phyloP scores from a whole-genome alignment of 306 rosid species.

The Pterocarpus santalinus region DNA sequence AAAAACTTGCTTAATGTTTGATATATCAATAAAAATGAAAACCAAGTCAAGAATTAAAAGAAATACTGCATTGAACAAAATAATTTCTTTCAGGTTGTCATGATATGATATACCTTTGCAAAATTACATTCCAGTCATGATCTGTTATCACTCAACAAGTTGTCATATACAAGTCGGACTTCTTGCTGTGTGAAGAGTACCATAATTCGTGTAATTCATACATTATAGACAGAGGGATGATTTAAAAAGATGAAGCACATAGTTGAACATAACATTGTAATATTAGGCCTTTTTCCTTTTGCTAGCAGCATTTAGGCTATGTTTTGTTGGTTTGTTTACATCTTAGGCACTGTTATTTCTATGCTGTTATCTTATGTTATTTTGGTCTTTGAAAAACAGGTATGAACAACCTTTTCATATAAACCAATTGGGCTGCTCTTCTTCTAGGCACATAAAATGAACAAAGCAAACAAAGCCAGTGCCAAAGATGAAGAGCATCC shows the following conservation, averaged over 20 bases:
- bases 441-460: constrained; percentile 72
- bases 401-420: constrained; percentile 52
- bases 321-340: not conserved
- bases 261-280: not conserved
- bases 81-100: not conserved
- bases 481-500: constrained; percentile 63
- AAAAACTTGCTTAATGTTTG: constrained; percentile 13
- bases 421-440: constrained; percentile 54
- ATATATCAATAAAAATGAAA: not conserved
- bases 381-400: constrained; percentile 56
- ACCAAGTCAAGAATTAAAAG: not conserved
- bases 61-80: not conserved
- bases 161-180: not conserved
- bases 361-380: constrained; percentile 37
- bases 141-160: not conserved
- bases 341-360: not conserved
- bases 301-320: not conserved
- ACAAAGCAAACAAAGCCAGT: constrained; percentile 54
- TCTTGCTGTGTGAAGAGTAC: not conserved
- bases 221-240: not conserved
- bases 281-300: not conserved
- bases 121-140: not conserved
- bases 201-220: not conserved
- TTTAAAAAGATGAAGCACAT: not conserved
- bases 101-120: not conserved